A percentile compares a stretch with the other conserved stretches of the same genome.
Conservation (phyloP, 2,329 filamentous ascomycete genomes). For the Ophiostoma tasmaniense region DNA sequence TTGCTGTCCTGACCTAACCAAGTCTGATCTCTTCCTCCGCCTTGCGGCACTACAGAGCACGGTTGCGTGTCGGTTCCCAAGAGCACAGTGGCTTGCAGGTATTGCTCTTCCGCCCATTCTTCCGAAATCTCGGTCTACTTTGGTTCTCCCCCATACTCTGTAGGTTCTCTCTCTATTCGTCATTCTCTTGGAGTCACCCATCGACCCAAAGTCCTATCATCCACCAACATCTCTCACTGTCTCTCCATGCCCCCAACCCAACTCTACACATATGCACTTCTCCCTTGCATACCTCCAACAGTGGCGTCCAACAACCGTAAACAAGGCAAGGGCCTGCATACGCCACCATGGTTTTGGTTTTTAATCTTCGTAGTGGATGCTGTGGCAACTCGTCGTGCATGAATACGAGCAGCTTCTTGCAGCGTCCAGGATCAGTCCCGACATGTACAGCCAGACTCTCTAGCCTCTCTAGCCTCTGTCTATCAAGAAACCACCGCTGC, state of each 20-base stretch:
- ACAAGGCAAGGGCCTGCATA: background rate
- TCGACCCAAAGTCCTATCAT: too few species aligned
- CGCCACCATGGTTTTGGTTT: background rate
- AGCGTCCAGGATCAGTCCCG: background rate
- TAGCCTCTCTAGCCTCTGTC: too few species aligned
- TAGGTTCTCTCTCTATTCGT: too few species aligned
- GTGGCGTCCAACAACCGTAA: background rate
- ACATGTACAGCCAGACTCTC: background rate
- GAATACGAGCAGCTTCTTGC: background rate
- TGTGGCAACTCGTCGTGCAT: too few species aligned
- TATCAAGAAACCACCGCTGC: background rate
- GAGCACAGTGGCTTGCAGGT: background rate
- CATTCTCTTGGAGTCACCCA: too few species aligned
- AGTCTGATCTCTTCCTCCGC: background rate
- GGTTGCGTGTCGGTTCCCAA: background rate
- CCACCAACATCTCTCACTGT: too few species aligned
- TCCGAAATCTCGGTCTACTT: background rate
- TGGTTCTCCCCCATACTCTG: too few species aligned
- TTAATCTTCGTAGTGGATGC: too few species aligned
- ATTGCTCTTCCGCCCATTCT: background rate
- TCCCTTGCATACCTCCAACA: background rate
- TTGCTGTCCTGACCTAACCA: too few species aligned
- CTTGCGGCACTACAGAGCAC: background rate
- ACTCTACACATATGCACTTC: too few species aligned
- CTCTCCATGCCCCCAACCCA: too few species aligned